phyloP scores from a whole-genome alignment of 257 asterid genomes.

The Echium plantagineum region DNA sequence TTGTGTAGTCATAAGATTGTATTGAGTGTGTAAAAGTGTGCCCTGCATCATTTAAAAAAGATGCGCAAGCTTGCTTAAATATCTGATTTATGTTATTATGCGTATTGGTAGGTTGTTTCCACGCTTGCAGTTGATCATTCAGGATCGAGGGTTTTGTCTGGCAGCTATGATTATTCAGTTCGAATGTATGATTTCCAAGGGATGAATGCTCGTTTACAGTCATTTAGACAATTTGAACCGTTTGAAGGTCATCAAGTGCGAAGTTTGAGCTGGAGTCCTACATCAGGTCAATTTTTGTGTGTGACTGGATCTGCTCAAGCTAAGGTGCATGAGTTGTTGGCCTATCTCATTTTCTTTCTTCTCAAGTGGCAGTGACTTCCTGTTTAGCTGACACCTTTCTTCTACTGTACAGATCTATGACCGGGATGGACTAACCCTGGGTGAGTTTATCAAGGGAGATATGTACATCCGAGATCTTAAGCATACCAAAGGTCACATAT shows the following conservation, averaged over 20 bases:
- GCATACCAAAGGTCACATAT: conserved; percentile 92
- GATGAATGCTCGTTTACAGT: conserved; percentile 90
- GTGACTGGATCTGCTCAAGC: conserved; percentile 99
- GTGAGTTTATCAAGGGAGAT: conserved; percentile 90
- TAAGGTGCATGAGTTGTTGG: conserved; percentile 38
- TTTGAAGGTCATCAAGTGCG: conserved; percentile 98
- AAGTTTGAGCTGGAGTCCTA: conserved; percentile 96
- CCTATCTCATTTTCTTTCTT: background rate
- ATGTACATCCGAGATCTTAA: conserved; percentile 97
- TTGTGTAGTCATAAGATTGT: too few relatives aligned
- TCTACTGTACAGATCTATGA: conserved; percentile 64
- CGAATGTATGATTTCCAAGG: conserved; percentile 98
- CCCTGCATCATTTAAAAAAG: background rate
- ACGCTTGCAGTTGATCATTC: conserved; percentile 88
- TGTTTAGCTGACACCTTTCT: conserved; percentile 10
- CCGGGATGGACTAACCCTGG: conserved; percentile 93
- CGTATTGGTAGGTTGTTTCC: conserved; percentile 58
- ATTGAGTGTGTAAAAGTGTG: too few relatives aligned
- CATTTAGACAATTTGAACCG: conserved; percentile 93
- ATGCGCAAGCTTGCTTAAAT: background rate
- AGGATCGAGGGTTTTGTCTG: conserved; percentile 90
- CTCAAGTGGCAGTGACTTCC: conserved; percentile 1
- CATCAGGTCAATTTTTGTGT: conserved; percentile 82
- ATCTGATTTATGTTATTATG: background rate
- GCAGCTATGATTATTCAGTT: conserved; percentile 84